Evolutionary conservation across 1,284 basidiomycete species (phyloP), one percentile per base, ranked within the genome.

Genomic region (Papiliotrema terrestris): DNA sequence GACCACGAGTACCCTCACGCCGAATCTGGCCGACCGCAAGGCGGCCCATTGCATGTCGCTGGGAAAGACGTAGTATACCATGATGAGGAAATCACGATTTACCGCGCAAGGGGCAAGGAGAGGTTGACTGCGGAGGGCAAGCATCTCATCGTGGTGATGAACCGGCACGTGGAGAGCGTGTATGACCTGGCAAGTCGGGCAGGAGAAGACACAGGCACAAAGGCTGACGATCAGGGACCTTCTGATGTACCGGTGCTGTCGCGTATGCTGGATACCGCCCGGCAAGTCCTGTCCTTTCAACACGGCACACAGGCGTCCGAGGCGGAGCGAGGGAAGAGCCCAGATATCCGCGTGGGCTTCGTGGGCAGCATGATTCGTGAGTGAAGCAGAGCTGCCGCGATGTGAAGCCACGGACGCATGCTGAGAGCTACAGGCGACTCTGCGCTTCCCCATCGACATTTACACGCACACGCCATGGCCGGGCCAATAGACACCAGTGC

Each of bases 381-480:
- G 71, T 67, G 13, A 11, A 32, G 29, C 29, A 32, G 11, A 32
- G 29, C 29, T 5, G 11, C 29, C 29, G 11, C 29, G 29, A 6
- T 5, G 29, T 6, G 29, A 11, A 11, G 29, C 29, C 5, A 5
- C 29, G 5, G 29, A 11, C 29, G 5, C 29, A 11, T 1, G 51
- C 48, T 59, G 52, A 54, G 17, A 8, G n/a, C n/a, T 35, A 1
- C 52, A 76, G 74, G 61, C 39, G 75, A 77, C 50, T 71, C 74
- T 13, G 65, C 64, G 49, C 69, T 64, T 8, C 72, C 74, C 2
- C 65, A 74, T 48, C 49, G 61, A 2, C 75, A 77, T 50, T 57
- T 77, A 1, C 74, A 76, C 51, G 69, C 72, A 9, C 74, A 77
- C 47, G 73, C 72, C n/a, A 62, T 71, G 55, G 49, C 72, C 4